Evolutionary conservation across 768 basidiomycete genomes (phyloP).

Genomic region (Podaxis sp.): DNA sequence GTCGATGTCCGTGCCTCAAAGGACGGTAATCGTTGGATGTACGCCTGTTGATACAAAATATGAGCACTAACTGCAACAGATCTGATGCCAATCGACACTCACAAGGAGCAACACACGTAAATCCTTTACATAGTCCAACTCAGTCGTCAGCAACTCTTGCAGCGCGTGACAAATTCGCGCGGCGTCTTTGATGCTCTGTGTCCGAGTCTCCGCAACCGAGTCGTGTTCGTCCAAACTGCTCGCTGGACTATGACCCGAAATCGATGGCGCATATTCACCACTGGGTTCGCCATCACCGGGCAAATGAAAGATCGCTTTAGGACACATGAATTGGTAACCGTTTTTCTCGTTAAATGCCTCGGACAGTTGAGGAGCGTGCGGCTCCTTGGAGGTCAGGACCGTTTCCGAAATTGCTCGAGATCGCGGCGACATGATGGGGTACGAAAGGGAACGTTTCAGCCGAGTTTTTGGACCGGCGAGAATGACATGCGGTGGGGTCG

Average conservation of each 20-base stretch:
- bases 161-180: constrained; percentile 70
- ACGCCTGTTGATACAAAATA: constrained; percentile 47
- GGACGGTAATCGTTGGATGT: constrained; percentile 57
- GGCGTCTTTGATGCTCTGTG: constrained; percentile 43
- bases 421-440: constrained; percentile 35
- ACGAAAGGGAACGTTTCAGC: constrained; percentile 41
- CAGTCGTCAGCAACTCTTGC: constrained; percentile 82
- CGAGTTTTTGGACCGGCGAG: constrained; percentile 20
- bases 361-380: background rate
- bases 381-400: constrained; percentile 12
- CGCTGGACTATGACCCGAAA: constrained; percentile 24
- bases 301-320: constrained; percentile 35
- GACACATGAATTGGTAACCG: background rate
- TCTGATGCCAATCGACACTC: constrained; percentile 23
- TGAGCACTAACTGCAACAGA: constrained; percentile 3
- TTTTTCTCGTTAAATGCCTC: background rate
- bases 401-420: constrained; percentile 20
- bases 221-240: constrained; percentile 29
- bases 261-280: constrained; percentile 19
- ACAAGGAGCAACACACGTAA: constrained; percentile 77
- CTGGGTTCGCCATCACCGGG: constrained; percentile 28
- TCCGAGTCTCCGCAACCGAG: constrained; percentile 27
- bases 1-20: constrained; percentile 42
- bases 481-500: constrained; percentile 32
- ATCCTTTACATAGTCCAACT: constrained; percentile 79